Base-by-base conservation (phyloP, 2,329 filamentous ascomycete species). In the Fusarium luffae region DNA sequence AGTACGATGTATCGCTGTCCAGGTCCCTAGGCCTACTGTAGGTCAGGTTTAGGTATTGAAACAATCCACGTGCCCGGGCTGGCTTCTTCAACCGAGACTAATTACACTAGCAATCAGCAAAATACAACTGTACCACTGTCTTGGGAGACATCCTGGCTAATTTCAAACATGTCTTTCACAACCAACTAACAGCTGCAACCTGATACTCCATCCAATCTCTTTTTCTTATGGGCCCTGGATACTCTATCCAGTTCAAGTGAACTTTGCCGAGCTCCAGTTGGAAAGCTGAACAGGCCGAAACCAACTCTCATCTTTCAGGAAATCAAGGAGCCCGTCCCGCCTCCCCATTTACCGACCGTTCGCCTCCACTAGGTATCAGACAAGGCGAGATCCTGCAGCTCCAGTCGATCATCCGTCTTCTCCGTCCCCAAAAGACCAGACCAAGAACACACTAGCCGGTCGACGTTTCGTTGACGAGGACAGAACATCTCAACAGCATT, bases 391-490 rank as follows among this genome's bases (percentile, higher is more conserved):
- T 63, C 54, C 65, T 49, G 63, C 58, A 69, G 34, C 61, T 71
- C 63, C 54, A 57, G 65, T 59, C 64, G 65, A 72, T 73, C 62
- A 69, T 71, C 68, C 63, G 67, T 54, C 41, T 41, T 71, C 62
- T 72, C 68, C 67, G 57, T 61, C 23, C 54, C 60, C 32, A 58
- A 60, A 28, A 30, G 13, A 12, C 23, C 27, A 44, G 37, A 25
- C 28, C 30, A 60, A 44, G 25, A 34, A 46, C 25, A 23, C 12
- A 32, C 54, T 47, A 25, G 30, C 21, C 19, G 21, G 49, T n/a
- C n/a, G 14, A 25, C 23, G 21, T 37, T 44, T 25, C 18, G 16
- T 12, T 11, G 23, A 12, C 30, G n/a, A 27, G 23, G 37, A 49
- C 12, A 34, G 25, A 30, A 42, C 12, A 34, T 49, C 25, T 32